Percentiles rank a stretch among this genome's conserved stretches.
Evolutionary conservation across 192 early-diverging fungal genomes (phyloP).

Genomic region (Gigaspora rosea): DNA sequence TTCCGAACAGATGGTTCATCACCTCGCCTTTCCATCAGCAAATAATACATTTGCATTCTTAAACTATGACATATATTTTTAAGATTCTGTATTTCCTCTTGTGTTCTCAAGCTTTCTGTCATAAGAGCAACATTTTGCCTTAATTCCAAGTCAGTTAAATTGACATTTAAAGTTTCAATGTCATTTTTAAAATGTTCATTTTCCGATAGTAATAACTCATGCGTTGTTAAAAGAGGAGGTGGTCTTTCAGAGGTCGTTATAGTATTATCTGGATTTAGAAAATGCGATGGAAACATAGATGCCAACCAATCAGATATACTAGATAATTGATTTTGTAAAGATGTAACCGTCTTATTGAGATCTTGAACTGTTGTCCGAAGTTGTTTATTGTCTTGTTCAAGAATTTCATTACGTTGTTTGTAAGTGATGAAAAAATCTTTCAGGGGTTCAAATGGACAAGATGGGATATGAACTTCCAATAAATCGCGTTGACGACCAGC

Average conservation of each 20-base stretch:
- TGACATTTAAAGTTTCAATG: slow-evolving; percentile 57
- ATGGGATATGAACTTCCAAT: slow-evolving; percentile 41
- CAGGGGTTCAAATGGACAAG: slow-evolving; percentile 65
- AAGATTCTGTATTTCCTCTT: slow-evolving; percentile 71
- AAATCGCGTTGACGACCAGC: slow-evolving; percentile 46
- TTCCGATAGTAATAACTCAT: slow-evolving; percentile 50
- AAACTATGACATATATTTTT: slow-evolving; percentile 64
- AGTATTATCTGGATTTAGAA: neutral
- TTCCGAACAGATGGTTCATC: slow-evolving; percentile 10
- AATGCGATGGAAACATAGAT: slow-evolving; percentile 26
- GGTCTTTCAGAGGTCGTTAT: too few relatives aligned
- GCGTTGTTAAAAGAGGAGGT: neutral
- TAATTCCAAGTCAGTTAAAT: slow-evolving; percentile 60
- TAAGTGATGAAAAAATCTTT: slow-evolving; percentile 53
- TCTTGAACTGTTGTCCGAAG: slow-evolving; percentile 44
- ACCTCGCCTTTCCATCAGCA: slow-evolving; percentile 49
- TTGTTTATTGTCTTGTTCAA: slow-evolving; percentile 51
- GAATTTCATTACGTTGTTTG: slow-evolving; percentile 42
- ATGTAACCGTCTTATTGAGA: slow-evolving; percentile 35
- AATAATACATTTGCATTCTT: slow-evolving; percentile 69
- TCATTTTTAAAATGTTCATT: slow-evolving; percentile 57
- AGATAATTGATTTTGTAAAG: slow-evolving; percentile 38
- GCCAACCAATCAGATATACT: slow-evolving; percentile 39
- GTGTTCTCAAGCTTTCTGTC: slow-evolving; percentile 62
- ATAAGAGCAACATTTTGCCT: slow-evolving; percentile 71